Evolutionary conservation across 345 rosid genomes (phyloP).

Genomic region (Populus deltoides): DNA sequence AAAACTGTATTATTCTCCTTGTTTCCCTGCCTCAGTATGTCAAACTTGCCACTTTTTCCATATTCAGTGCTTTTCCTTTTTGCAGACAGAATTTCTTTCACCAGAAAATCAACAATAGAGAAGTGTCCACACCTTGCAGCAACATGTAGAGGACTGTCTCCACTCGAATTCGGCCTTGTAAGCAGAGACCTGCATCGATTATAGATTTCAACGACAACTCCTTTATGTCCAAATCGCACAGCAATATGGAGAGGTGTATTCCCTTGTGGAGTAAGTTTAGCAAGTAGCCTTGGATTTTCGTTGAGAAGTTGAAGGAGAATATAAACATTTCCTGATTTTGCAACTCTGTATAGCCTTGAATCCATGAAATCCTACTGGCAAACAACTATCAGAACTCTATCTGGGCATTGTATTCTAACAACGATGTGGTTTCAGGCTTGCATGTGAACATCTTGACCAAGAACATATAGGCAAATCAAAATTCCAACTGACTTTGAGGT

Average conservation of each 20-base stretch:
- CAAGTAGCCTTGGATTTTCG: neutral
- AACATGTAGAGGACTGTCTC: constrained; percentile 28
- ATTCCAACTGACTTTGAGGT: too few species aligned
- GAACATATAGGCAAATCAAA: too few species aligned
- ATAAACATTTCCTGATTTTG: neutral
- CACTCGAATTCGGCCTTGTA: constrained; percentile 15
- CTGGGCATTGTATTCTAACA: too few species aligned
- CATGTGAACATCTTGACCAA: too few species aligned
- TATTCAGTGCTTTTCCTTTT: neutral
- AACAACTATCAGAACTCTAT: too few species aligned
- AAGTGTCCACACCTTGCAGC: constrained; percentile 20
- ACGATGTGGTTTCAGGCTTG: too few species aligned
- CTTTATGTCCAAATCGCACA: constrained; percentile 14
- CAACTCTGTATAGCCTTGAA: neutral
- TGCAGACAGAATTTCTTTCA: neutral
- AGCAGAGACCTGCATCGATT: constrained; percentile 12
- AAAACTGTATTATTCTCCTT: neutral
- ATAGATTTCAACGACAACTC: constrained; percentile 10
- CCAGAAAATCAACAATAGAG: constrained; percentile 15
- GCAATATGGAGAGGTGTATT: constrained; percentile 30
- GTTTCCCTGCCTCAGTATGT: neutral
- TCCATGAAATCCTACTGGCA: neutral
- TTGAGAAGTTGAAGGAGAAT: neutral
- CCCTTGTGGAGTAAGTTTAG: constrained; percentile 12
- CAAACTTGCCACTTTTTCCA: neutral